phyloP scores from a whole-genome alignment of 805 yeast species.

The Candida oleophila region DNA sequence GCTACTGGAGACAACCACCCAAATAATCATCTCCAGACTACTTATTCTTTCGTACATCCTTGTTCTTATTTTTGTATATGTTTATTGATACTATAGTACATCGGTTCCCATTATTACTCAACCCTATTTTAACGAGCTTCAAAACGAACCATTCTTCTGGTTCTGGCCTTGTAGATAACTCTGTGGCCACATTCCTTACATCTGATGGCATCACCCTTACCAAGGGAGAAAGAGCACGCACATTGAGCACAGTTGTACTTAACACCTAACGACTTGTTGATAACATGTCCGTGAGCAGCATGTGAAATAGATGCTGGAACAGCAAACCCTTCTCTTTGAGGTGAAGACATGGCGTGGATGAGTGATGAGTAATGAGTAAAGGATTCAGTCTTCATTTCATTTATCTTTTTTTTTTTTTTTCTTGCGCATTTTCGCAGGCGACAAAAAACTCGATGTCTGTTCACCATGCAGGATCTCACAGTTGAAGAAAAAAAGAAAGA shows the following conservation, averaged over 20 bases:
- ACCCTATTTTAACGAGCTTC: conserved; percentile 39
- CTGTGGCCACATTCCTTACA: conserved; percentile 99
- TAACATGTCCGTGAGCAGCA: conserved; percentile 82
- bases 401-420: no score
- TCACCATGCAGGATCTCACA: neutral
- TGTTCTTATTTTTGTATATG: neutral
- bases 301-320: conserved; percentile 72
- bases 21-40: no score
- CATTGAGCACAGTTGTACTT: conserved; percentile 96
- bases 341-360: conserved; percentile 34
- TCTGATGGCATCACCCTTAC: conserved; percentile 94
- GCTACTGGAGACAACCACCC: no score
- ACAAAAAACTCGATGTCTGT: neutral
- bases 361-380: neutral
- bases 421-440: neutral
- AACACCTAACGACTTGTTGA: conserved; percentile 69
- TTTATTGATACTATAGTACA: neutral
- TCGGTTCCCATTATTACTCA: neutral
- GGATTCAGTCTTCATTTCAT: no score
- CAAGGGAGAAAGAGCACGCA: conserved; percentile 81
- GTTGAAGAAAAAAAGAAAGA: neutral
- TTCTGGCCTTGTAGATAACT: conserved; percentile 94
- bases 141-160: conserved; percentile 84
- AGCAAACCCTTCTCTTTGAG: conserved; percentile 82
- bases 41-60: neutral